Evolutionary conservation across 305 asterid genomes (phyloP).

Genomic region (Striga hermonthica): DNA sequence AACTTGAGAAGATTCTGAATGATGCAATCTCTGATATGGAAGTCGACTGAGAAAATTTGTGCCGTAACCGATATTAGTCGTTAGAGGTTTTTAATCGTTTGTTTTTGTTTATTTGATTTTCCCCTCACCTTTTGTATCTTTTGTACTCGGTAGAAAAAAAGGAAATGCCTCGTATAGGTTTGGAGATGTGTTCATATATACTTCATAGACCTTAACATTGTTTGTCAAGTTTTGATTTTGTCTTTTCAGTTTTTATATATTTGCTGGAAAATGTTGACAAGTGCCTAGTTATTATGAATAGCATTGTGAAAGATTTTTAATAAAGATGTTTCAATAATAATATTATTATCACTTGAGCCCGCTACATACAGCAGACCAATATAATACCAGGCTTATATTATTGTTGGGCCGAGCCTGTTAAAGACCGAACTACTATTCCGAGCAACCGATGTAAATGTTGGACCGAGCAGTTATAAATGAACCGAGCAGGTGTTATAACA

Average conservation of each 20-base stretch:
- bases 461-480: too few species aligned
- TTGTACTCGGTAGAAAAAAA: constrained; percentile 25
- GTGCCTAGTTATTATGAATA: too few species aligned
- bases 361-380: too few species aligned
- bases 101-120: constrained; percentile 1
- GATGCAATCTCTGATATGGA: constrained; percentile 76
- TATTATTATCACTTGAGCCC: too few species aligned
- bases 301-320: too few species aligned
- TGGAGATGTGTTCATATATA: constrained; percentile 15
- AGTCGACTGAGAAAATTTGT: constrained; percentile 40
- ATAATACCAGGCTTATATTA: too few species aligned
- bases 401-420: too few species aligned
- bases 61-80: neutral
- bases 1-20: constrained; percentile 53
- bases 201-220: neutral
- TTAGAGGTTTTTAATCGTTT: neutral
- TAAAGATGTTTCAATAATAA: too few species aligned
- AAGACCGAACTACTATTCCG: too few species aligned
- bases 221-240: constrained; percentile 25
- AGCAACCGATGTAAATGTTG: too few species aligned
- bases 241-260: neutral
- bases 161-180: neutral
- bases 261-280: neutral
- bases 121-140: neutral
- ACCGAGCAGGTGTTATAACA: too few species aligned